Evolutionary conservation across 164 flowering plant species (phyloP).

Genomic region (Saururus chinensis): DNA sequence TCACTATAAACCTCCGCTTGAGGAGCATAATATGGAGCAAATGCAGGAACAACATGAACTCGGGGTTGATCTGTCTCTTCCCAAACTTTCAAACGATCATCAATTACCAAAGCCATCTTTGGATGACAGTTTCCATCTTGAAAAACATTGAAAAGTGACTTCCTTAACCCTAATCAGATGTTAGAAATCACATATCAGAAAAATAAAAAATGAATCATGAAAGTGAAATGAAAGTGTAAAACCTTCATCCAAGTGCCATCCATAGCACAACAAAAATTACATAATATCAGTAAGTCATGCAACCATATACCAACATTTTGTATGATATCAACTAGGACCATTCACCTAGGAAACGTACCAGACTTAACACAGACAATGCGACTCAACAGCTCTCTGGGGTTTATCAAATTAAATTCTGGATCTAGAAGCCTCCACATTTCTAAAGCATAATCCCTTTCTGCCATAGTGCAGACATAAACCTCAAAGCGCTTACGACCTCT

Average conservation of each 20-base stretch:
- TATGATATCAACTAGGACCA: neutral
- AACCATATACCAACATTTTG: too few relatives aligned
- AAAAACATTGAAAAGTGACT: constrained; percentile 88
- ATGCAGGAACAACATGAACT: constrained; percentile 98
- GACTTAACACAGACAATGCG: constrained; percentile 96
- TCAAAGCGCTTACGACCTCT: constrained; percentile 99
- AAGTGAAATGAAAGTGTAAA: too few relatives aligned
- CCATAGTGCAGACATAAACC: constrained; percentile 99
- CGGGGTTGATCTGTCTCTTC: constrained; percentile 95
- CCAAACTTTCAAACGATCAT: constrained; percentile 99
- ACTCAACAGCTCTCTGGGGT: constrained; percentile 52
- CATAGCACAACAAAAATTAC: neutral
- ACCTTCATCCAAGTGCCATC: too few relatives aligned
- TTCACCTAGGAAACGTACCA: constrained; percentile 35
- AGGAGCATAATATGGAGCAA: constrained; percentile 99
- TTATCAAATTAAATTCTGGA: constrained; percentile 86
- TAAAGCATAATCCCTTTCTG: constrained; percentile 97
- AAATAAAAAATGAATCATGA: too few relatives aligned
- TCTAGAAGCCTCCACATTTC: constrained; percentile 99
- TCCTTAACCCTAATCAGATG: constrained; percentile 49
- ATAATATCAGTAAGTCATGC: neutral
- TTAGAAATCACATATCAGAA: neutral
- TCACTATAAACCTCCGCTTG: constrained; percentile 72
- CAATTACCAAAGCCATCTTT: constrained; percentile 95
- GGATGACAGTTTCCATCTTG: constrained; percentile 92